A percentile compares a stretch with the other conserved stretches of the same genome.
These are phyloP conservation scores for Dianthus caryophyllus DNA, from an alignment of 148 eudicot species.

Conservation along the genomic window DNA sequence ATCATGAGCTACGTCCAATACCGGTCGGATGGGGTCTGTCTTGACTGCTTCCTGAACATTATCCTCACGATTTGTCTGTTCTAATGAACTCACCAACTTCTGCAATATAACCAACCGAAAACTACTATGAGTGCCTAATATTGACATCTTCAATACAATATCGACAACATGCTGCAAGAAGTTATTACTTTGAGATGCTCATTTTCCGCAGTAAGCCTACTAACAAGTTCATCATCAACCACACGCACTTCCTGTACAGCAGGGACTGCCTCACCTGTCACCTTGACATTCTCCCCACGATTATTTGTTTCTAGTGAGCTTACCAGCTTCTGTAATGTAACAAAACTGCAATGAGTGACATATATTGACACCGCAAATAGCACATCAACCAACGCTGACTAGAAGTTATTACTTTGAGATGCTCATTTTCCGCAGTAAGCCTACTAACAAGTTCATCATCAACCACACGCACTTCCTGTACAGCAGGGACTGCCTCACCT, in stretches of 20 bases:
- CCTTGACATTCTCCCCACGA: neutral
- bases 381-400: neutral
- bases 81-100: constrained; percentile 8
- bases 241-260: constrained; percentile 39
- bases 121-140: neutral
- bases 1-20: constrained; percentile 40
- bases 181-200: constrained; percentile 59
- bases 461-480: constrained; percentile 41
- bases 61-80: constrained; percentile 11
- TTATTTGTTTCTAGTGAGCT: constrained; percentile 14
- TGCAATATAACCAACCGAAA: neutral
- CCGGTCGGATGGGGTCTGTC: constrained; percentile 36
- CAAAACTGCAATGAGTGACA: neutral
- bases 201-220: constrained; percentile 56
- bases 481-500: constrained; percentile 33
- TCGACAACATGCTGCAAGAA: neutral
- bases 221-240: constrained; percentile 41
- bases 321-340: constrained; percentile 2
- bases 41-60: constrained; percentile 15
- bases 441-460: constrained; percentile 44
- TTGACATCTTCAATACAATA: neutral
- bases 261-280: constrained; percentile 34
- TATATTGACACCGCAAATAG: neutral
- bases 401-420: constrained; percentile 53
- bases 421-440: constrained; percentile 60